phyloP scores from a whole-genome alignment of 495 filamentous ascomycete species.

The Penicillium lagena region DNA sequence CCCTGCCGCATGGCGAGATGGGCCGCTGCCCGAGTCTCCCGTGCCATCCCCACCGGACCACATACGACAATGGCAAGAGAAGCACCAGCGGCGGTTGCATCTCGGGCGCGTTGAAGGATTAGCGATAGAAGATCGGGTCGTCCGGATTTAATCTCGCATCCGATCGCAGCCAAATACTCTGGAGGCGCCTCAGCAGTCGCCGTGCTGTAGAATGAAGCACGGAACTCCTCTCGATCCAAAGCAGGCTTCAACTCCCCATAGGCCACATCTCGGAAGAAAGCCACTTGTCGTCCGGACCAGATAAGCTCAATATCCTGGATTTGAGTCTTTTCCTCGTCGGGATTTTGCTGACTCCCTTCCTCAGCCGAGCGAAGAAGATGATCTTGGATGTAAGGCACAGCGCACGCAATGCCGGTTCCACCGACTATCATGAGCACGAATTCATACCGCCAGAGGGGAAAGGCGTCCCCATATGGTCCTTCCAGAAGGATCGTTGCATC shows the following conservation, averaged over 20 bases:
- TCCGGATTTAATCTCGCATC: slow-evolving; percentile 19
- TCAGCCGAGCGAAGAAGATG: slow-evolving; percentile 20
- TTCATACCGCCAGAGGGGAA: slow-evolving; percentile 42
- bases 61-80: slow-evolving; percentile 41
- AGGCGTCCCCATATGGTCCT: slow-evolving; percentile 51
- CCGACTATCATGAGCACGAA: slow-evolving; percentile 52
- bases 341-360: not conserved
- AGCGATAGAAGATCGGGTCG: slow-evolving; percentile 27
- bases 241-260: slow-evolving; percentile 20
- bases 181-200: not conserved
- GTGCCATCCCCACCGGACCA: slow-evolving; percentile 42
- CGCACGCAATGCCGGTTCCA: slow-evolving; percentile 52
- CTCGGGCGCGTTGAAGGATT: slow-evolving; percentile 23
- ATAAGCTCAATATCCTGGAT: slow-evolving; percentile 27
- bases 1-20: slow-evolving; percentile 27
- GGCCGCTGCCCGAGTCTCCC: slow-evolving; percentile 40
- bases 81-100: slow-evolving; percentile 14
- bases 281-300: slow-evolving; percentile 34
- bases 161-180: not conserved
- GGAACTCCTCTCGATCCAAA: slow-evolving; percentile 27
- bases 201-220: slow-evolving; percentile 30
- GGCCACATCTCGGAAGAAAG: slow-evolving; percentile 27
- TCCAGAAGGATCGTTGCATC: slow-evolving; percentile 41
- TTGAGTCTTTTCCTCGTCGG: slow-evolving; percentile 9
- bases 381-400: slow-evolving; percentile 44